Evolutionary conservation across 2,329 filamentous ascomycete genomes (phyloP).

Genomic region (Zalaria obscura): DNA sequence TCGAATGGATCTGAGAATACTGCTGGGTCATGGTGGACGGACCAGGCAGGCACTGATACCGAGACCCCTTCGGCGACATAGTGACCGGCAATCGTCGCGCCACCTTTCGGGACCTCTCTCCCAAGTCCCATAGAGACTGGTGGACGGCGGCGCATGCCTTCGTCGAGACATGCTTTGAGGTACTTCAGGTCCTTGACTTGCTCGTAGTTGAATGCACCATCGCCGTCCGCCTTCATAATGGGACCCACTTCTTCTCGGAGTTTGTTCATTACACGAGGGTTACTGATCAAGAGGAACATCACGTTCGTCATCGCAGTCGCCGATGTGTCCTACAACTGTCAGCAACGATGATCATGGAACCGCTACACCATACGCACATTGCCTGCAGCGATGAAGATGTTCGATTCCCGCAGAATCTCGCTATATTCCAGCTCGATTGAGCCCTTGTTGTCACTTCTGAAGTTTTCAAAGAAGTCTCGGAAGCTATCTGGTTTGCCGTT

Average conservation of each 20-base stretch:
- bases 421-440: slow-evolving; percentile 39
- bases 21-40: slow-evolving; percentile 34
- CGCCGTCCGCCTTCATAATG: slow-evolving; percentile 23
- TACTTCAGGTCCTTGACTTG: slow-evolving; percentile 38
- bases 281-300: slow-evolving; percentile 37
- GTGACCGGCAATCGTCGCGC: slow-evolving; percentile 25
- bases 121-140: slow-evolving; percentile 30
- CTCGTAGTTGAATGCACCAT: slow-evolving; percentile 32
- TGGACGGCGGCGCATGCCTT: slow-evolving; percentile 31
- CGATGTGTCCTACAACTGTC: slow-evolving; percentile 22
- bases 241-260: slow-evolving; percentile 33
- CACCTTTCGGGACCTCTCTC: slow-evolving; percentile 32
- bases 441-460: slow-evolving; percentile 39
- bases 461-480: slow-evolving; percentile 42
- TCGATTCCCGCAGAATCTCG: slow-evolving; percentile 42
- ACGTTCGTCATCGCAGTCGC: slow-evolving; percentile 39
- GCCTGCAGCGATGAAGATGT: slow-evolving; percentile 38
- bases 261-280: slow-evolving; percentile 26
- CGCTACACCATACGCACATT: slow-evolving; percentile 15
- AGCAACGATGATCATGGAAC: too few species aligned
- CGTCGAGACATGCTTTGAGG: slow-evolving; percentile 38
- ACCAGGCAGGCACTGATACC: slow-evolving; percentile 35
- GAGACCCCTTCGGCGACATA: slow-evolving; percentile 30
- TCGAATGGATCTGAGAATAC: slow-evolving; percentile 34
- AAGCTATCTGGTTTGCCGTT: slow-evolving; percentile 39